These are phyloP conservation scores for Oenanthe sinensis DNA, from an alignment of 129 eudicot genomes.

Conservation along the genomic window DNA sequence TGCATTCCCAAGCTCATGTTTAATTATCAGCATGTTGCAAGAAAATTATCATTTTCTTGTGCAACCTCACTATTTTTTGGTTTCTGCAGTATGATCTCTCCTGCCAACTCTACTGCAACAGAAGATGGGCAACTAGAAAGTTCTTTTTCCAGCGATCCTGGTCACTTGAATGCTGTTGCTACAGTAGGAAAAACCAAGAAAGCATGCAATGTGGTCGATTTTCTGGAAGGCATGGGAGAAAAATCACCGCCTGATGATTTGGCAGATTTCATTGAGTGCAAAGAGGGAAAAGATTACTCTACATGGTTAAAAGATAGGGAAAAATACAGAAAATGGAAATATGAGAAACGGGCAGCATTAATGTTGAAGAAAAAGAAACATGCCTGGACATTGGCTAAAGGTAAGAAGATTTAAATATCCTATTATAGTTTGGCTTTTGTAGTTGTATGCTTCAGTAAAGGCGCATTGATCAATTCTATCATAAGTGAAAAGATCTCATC, in stretches of 20 bases:
- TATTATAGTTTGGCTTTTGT: background rate
- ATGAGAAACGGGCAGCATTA: conserved; percentile 26
- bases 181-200: conserved; percentile 23
- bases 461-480: background rate
- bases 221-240: conserved; percentile 26
- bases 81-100: conserved; percentile 28
- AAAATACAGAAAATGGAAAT: conserved; percentile 31
- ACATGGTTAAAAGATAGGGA: conserved; percentile 50
- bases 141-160: conserved; percentile 6
- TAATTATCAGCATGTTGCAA: conserved; percentile 1
- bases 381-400: conserved; percentile 35
- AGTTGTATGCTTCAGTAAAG: background rate
- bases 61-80: background rate
- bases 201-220: conserved; percentile 52
- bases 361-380: conserved; percentile 43
- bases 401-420: conserved; percentile 1
- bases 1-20: background rate
- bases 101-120: conserved; percentile 13
- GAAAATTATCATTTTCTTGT: background rate
- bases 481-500: background rate
- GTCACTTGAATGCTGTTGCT: conserved; percentile 6
- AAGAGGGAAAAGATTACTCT: conserved; percentile 52
- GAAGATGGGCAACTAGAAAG: conserved; percentile 16
- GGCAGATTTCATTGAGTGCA: conserved; percentile 65
- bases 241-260: conserved; percentile 41